Base-by-base conservation (phyloP, 2,329 filamentous ascomycete species). In the Trichoderma sp. region DNA sequence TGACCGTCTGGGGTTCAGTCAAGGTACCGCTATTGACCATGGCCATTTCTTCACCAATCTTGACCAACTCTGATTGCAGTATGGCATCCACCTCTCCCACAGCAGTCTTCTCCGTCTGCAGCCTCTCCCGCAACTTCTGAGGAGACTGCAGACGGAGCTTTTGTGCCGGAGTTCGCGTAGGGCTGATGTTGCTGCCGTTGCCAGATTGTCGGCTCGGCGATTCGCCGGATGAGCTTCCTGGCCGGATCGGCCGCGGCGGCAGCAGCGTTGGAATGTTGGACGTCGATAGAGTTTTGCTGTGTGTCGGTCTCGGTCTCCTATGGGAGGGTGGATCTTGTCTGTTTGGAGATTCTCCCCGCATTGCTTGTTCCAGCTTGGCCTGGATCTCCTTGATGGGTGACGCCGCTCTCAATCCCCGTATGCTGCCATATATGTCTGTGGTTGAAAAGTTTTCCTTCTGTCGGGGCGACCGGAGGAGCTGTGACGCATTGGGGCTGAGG, bases 31-130 rank as follows among this genome's bases (percentile, higher is more conserved):
- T 79, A 75, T 84, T 85, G 52, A 88, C 80, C 47, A 84, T 83
- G 24, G 89, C 89, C 82, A 97, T 88, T 77, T 97, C 94, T 69
- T 93, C 89, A 0, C 92, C 88, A 74, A 97, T 95, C 72, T 91
- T 91, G 62, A 88, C 88, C 10, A 97, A 83, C 77, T 97, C 94
- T 5, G 88, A 87, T 77, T 91, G 88, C 16, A 97, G 80, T 4
- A 86, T 86, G 3, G 86, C 84, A 71, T 94, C 92, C 0, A 90
- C 89, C 10, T 89, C 88, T 5, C 89, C 88, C 19, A 94, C 88
- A 0, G 90, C 87, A 68, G 87, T 89, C 79, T 94, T 93, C 78
- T 97, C 94, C 59, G 88, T 90, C 74, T 95, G 91, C 0, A 97
- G 85, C 40, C 95, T 90, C 81, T 97, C 94, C 21, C 94, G 91